Evolutionary conservation across 495 filamentous ascomycete species (phyloP), one percentile per base, ranked within the genome.

Genomic region (Xylaria castorea): DNA sequence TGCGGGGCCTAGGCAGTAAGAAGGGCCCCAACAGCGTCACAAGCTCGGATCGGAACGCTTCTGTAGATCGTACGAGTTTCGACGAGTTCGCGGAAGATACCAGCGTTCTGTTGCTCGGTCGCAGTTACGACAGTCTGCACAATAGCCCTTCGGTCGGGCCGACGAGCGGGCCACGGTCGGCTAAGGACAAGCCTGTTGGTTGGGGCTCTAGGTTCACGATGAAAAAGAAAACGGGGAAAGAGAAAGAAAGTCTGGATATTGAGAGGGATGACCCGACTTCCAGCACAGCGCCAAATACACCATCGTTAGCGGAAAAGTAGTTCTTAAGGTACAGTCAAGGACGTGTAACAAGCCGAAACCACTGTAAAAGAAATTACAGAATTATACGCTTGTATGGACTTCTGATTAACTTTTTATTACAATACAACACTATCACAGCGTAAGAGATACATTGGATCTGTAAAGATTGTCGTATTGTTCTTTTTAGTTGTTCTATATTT

Each of bases 1-100:
- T 79, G n/a, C 71, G 78, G 5, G 83, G 83, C 16, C 74, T 86
- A 18, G 91, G 92, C 74, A 87, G 89, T 63, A 92, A 91, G 80
- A 91, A 91, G 71, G 88, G 86, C 3, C 82, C 85, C 8, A 81
- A 84, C 74, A 87, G 78, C 58, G 81, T 79, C 2, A 78, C 80
- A 51, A 79, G 83, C 77, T 85, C 83, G 67, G 84, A 85, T 42
- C 81, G 80, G 70, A 81, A 83, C n/a, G 73, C 72, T 9, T 83
- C 83, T 32, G 74, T 75, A 48, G 83, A 85, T 14, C 81, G 84
- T 40, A 84, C 80, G 18, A 85, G 84, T 69, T 83, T 83, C 66
- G 85, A 80, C 81, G 88, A 89, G 36, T 80, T 83, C 63, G 82
- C 68, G 27, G 84, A 81, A 64, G 84, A 82, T n/a, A 73, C 74